Percentiles rank a stretch among this genome's conserved stretches.
These are phyloP conservation scores for Boletus sensibilis DNA, from an alignment of 768 basidiomycete genomes.

Conservation along the genomic window DNA sequence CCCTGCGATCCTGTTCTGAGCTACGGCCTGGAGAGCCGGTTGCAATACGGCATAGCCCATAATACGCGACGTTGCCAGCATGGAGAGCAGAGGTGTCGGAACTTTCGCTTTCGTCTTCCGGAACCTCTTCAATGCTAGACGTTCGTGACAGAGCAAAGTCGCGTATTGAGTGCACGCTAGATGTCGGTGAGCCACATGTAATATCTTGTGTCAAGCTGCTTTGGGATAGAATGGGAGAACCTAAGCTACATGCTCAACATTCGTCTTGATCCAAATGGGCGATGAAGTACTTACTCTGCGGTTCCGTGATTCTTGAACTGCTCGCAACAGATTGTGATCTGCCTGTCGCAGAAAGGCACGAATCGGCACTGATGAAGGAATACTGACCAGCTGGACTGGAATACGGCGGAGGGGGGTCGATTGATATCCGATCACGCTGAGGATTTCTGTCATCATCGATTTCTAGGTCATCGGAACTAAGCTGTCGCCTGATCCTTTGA, in stretches of 20 bases:
- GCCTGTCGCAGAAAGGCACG: background rate
- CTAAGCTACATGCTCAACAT: slow-evolving; percentile 7
- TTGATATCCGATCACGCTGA: background rate
- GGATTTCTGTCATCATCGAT: background rate
- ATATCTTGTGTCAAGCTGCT: slow-evolving; percentile 1
- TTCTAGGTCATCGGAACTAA: slow-evolving; percentile 9
- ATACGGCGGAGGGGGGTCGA: slow-evolving; percentile 36
- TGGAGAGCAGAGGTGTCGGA: slow-evolving; percentile 5
- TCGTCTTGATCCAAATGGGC: background rate
- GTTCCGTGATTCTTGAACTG: slow-evolving; percentile 8
- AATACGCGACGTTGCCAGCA: slow-evolving; percentile 8
- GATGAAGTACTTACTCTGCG: slow-evolving; percentile 10
- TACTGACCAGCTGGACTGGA: slow-evolving; percentile 9
- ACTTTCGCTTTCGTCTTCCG: slow-evolving; percentile 31
- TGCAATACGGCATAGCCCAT: slow-evolving; percentile 16
- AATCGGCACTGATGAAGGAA: background rate
- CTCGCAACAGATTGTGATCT: slow-evolving; percentile 12
- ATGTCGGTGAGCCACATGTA: slow-evolving; percentile 7
- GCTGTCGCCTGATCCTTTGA: slow-evolving; percentile 6
- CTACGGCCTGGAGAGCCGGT: slow-evolving; percentile 17
- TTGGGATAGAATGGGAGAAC: slow-evolving; percentile 3
- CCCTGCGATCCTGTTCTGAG: slow-evolving; percentile 28
- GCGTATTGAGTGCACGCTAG: slow-evolving; percentile 7
- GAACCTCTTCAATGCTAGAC: slow-evolving; percentile 43
- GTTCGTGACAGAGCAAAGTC: slow-evolving; percentile 34